Conservation (phyloP, 2,329 filamentous ascomycete species). For the Coniosporium uncinatum region DNA sequence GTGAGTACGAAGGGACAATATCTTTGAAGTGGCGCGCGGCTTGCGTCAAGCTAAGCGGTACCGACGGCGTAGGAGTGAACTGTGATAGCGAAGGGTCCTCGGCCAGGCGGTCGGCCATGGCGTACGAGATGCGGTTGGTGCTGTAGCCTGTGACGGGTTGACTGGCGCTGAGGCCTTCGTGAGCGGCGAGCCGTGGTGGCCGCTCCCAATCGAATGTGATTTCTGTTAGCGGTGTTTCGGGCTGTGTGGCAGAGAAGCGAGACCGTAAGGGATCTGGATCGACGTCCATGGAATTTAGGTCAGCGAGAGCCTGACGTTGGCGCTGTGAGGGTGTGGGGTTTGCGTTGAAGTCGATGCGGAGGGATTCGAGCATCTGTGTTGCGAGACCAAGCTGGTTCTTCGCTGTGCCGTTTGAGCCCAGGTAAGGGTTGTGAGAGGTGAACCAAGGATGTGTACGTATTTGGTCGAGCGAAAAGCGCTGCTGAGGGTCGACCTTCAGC, state of each 20-base stretch:
- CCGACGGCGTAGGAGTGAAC: constrained; percentile 73
- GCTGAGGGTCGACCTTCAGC: constrained; percentile 73
- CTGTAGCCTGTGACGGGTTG: constrained; percentile 37
- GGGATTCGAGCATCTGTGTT: constrained; percentile 90
- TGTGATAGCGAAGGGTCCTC: constrained; percentile 84
- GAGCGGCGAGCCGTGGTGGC: constrained; percentile 49
- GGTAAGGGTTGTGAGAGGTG: constrained; percentile 72
- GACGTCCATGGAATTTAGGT: constrained; percentile 61
- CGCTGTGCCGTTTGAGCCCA: constrained; percentile 68
- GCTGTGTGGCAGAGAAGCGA: constrained; percentile 75
- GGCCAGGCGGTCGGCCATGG: constrained; percentile 57
- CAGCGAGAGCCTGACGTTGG: constrained; percentile 26
- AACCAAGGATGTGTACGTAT: constrained; percentile 95
- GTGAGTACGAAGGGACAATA: constrained; percentile 80
- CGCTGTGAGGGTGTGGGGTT: constrained; percentile 50
- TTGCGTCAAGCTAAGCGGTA: constrained; percentile 84
- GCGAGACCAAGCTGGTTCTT: constrained; percentile 79
- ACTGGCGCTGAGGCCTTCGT: constrained; percentile 36
- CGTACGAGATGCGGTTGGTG: constrained; percentile 20
- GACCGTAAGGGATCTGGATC: constrained; percentile 43
- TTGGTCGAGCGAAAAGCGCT: constrained; percentile 79
- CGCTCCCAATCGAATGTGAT: constrained; percentile 85
- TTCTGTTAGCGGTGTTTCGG: constrained; percentile 71
- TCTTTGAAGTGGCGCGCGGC: constrained; percentile 84
- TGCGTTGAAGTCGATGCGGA: constrained; percentile 82